Evolutionary conservation across 805 yeast species (phyloP).

Genomic region (Candida peoriensis): DNA sequence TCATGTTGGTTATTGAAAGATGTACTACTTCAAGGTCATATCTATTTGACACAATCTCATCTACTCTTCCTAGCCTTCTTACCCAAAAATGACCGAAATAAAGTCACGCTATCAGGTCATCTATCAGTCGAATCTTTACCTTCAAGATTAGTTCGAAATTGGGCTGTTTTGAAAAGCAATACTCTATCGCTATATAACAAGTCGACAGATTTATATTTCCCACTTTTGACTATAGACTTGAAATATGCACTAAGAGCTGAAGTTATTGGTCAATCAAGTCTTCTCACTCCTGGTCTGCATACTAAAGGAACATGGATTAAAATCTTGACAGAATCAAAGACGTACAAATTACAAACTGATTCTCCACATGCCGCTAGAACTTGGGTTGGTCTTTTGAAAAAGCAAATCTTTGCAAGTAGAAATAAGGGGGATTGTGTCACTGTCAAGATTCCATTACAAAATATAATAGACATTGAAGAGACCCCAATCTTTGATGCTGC

Average conservation of each 20-base stretch:
- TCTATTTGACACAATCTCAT: slow-evolving; percentile 62
- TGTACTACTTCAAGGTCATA: slow-evolving; percentile 80
- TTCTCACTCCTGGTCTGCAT: background rate
- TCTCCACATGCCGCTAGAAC: slow-evolving; percentile 65
- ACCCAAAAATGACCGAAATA: slow-evolving; percentile 47
- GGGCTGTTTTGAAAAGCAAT: slow-evolving; percentile 75
- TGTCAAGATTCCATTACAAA: slow-evolving; percentile 68
- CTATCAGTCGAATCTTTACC: slow-evolving; percentile 36
- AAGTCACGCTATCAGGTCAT: slow-evolving; percentile 44
- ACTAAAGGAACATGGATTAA: slow-evolving; percentile 43
- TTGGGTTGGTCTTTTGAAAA: slow-evolving; percentile 75
- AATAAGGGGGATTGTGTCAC: slow-evolving; percentile 70
- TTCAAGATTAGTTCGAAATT: slow-evolving; percentile 45
- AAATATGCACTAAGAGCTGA: slow-evolving; percentile 59
- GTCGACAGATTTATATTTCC: slow-evolving; percentile 82
- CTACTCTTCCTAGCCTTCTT: slow-evolving; percentile 74
- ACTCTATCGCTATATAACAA: slow-evolving; percentile 63
- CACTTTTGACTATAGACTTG: slow-evolving; percentile 69
- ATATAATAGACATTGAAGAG: slow-evolving; percentile 57
- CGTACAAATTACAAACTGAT: slow-evolving; percentile 69
- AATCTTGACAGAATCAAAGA: slow-evolving; percentile 51
- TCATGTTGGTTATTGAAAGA: slow-evolving; percentile 80
- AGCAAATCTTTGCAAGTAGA: slow-evolving; percentile 69
- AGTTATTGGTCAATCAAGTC: slow-evolving; percentile 28
- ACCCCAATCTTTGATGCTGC: slow-evolving; percentile 52